These are phyloP conservation scores for Penicillium sp. DNA, from an alignment of 2,329 filamentous ascomycete species.

Conservation along the genomic window DNA sequence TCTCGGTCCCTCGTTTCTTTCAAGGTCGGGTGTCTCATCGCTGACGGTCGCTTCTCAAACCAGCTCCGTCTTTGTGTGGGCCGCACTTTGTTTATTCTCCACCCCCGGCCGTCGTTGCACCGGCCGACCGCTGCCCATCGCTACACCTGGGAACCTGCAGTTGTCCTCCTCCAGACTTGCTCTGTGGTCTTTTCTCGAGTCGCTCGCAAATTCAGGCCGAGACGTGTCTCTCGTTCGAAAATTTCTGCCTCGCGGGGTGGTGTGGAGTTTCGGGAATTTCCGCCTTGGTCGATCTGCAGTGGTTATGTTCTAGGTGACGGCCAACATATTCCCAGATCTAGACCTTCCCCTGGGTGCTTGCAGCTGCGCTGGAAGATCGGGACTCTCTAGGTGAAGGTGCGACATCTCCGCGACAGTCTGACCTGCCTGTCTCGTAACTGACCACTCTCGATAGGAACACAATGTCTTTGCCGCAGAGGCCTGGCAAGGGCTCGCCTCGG, in stretches of 20 bases:
- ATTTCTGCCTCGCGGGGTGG: too few relatives aligned
- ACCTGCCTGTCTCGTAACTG: background rate
- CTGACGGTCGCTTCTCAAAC: too few relatives aligned
- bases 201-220: background rate
- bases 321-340: too few relatives aligned
- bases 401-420: background rate
- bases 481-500: slow-evolving; percentile 60
- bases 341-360: too few relatives aligned
- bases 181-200: background rate
- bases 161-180: background rate
- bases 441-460: slow-evolving; percentile 23
- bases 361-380: too few relatives aligned
- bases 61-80: slow-evolving; percentile 12
- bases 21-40: too few relatives aligned
- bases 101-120: slow-evolving; percentile 25
- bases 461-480: slow-evolving; percentile 59
- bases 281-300: slow-evolving; percentile 3
- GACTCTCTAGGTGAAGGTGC: slow-evolving; percentile 12
- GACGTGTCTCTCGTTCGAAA: too few relatives aligned
- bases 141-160: slow-evolving; percentile 5
- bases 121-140: slow-evolving; percentile 20
- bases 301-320: slow-evolving; percentile 15
- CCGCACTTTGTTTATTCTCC: slow-evolving; percentile 23
- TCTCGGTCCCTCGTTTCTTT: too few relatives aligned
- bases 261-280: background rate